Conservation (phyloP, 495 filamentous ascomycete genomes). For the Aspergillus homomorphus region DNA sequence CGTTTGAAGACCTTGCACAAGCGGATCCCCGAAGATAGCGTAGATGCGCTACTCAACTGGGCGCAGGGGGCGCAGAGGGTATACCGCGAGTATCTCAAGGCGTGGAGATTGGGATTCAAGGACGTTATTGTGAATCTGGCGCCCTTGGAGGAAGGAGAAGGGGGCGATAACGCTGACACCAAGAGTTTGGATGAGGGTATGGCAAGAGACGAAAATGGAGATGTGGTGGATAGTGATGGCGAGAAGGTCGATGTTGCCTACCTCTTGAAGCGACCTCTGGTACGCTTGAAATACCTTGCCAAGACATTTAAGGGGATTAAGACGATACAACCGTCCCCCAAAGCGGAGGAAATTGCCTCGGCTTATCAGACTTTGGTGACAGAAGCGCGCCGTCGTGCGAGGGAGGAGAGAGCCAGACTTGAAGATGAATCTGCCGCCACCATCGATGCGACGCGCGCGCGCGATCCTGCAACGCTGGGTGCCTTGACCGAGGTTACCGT, state of each 20-base stretch:
- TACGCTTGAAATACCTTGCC: slow-evolving; percentile 81
- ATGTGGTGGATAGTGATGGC: slow-evolving; percentile 72
- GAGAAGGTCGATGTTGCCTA: slow-evolving; percentile 94
- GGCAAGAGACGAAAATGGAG: slow-evolving; percentile 72
- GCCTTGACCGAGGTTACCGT: slow-evolving; percentile 66
- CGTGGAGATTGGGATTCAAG: slow-evolving; percentile 93
- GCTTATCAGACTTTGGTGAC: slow-evolving; percentile 69
- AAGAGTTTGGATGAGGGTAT: slow-evolving; percentile 64
- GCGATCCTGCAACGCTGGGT: slow-evolving; percentile 73
- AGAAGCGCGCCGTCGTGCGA: slow-evolving; percentile 71
- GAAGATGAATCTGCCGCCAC: slow-evolving; percentile 86
- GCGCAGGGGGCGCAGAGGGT: slow-evolving; percentile 69
- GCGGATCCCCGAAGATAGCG: slow-evolving; percentile 67
- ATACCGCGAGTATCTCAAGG: slow-evolving; percentile 83
- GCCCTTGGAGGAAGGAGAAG: slow-evolving; percentile 55
- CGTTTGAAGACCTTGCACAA: slow-evolving; percentile 76
- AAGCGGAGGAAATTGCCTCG: slow-evolving; percentile 54
- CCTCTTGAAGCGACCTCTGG: slow-evolving; percentile 82
- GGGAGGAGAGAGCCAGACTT: slow-evolving; percentile 81
- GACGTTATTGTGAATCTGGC: slow-evolving; percentile 93
- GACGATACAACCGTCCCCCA: slow-evolving; percentile 52
- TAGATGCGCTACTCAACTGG: slow-evolving; percentile 72
- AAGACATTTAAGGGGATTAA: slow-evolving; percentile 76
- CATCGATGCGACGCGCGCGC: slow-evolving; percentile 73
- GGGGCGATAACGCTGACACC: slow-evolving; percentile 46